These are phyloP conservation scores for Stephanodiscus triporus DNA, from an alignment of 108 stramenopile species.

Conservation along the genomic window DNA sequence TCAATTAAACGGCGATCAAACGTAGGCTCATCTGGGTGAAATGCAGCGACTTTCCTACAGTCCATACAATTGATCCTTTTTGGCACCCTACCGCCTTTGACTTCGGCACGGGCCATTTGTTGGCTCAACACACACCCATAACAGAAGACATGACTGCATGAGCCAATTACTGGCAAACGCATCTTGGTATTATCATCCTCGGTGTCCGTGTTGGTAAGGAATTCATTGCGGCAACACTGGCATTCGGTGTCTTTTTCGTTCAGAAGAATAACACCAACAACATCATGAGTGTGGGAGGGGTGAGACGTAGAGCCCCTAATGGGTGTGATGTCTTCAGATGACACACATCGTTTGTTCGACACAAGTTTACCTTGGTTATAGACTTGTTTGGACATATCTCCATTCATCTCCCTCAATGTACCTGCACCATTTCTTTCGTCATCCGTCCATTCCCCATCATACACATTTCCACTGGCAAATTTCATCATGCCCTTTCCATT, in stretches of 20 bases:
- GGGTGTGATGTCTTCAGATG: neutral
- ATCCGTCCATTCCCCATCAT: too few species aligned
- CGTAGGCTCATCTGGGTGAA: neutral
- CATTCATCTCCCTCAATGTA: neutral
- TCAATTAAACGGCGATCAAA: neutral
- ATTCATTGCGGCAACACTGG: neutral
- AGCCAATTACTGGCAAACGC: neutral
- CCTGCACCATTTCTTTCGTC: too few species aligned
- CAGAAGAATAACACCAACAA: neutral
- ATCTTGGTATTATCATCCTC: neutral
- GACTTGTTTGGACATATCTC: neutral
- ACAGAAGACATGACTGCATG: neutral
- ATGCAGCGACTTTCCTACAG: neutral
- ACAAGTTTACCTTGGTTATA: neutral
- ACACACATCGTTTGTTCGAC: neutral
- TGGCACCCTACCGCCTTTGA: neutral
- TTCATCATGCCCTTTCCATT: too few species aligned
- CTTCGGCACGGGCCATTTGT: neutral
- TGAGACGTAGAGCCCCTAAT: neutral
- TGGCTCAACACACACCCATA: neutral
- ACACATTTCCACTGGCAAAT: too few species aligned
- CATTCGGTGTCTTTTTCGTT: neutral
- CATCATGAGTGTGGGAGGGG: neutral
- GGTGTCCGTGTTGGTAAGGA: neutral
- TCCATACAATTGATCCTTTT: neutral